Evolutionary conservation across 768 basidiomycete species (phyloP).

Genomic region (Xanthoconium purpureum): DNA sequence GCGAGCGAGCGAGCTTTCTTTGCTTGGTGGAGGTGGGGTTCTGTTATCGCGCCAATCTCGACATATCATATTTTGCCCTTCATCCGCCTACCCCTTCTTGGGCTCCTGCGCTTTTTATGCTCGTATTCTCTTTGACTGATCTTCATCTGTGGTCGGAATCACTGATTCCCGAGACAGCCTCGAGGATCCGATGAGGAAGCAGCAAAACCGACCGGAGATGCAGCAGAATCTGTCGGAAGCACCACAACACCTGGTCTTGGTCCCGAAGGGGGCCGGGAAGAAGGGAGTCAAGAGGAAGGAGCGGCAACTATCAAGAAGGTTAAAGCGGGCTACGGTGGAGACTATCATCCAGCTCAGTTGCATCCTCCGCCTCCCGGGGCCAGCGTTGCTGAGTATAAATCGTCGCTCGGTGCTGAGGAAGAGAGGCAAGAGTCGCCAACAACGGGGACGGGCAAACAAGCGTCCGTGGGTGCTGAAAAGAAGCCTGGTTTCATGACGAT

Average conservation of each 20-base stretch:
- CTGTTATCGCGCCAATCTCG: not conserved
- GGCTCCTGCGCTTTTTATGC: not conserved
- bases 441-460: not conserved
- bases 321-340: conserved; percentile 10
- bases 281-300: not conserved
- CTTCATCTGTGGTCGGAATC: not conserved
- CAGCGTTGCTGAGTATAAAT: conserved; percentile 14
- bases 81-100: not conserved
- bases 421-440: not conserved
- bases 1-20: not conserved
- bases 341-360: conserved; percentile 29
- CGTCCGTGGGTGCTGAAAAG: conserved; percentile 10
- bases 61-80: not conserved
- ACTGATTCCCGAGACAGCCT: conserved; percentile 14
- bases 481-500: conserved; percentile 28
- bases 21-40: not conserved
- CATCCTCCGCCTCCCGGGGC: conserved; percentile 26
- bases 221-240: not conserved
- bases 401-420: not conserved
- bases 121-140: not conserved
- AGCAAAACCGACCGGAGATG: not conserved
- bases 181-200: not conserved
- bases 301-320: not conserved
- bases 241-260: not conserved
- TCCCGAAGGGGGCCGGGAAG: not conserved